phyloP scores from a whole-genome alignment of 1,284 basidiomycete species.

The Inonotus hispidus region DNA sequence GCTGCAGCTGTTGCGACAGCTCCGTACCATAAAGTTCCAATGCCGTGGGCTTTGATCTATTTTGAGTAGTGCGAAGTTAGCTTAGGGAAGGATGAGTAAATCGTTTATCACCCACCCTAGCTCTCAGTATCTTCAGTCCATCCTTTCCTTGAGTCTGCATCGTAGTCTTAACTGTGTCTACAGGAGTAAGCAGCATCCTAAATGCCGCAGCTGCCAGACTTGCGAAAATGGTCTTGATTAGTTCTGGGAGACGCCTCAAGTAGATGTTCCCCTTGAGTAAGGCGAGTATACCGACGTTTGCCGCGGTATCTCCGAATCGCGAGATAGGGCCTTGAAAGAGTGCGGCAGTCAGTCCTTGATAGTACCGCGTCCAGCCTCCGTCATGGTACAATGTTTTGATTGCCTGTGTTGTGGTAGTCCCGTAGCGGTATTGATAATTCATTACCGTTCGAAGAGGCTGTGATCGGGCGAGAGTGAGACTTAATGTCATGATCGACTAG shows the following conservation, averaged over 20 bases:
- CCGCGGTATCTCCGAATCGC: conserved; percentile 87
- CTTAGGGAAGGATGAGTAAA: neutral
- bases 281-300: conserved; percentile 76
- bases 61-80: neutral
- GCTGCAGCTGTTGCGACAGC: conserved; percentile 85
- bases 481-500: conserved; percentile 4
- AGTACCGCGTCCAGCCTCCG: conserved; percentile 78
- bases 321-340: conserved; percentile 74
- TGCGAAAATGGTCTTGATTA: conserved; percentile 68
- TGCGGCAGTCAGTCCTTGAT: conserved; percentile 77
- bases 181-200: conserved; percentile 79
- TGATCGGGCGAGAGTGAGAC: neutral
- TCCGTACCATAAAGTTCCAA: conserved; percentile 83
- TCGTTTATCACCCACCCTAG: conserved; percentile 44
- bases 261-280: conserved; percentile 66
- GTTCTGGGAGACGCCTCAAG: conserved; percentile 54
- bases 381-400: conserved; percentile 65
- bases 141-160: conserved; percentile 80
- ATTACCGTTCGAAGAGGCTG: conserved; percentile 79
- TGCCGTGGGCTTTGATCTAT: conserved; percentile 67
- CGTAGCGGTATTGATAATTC: conserved; percentile 89
- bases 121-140: conserved; percentile 59
- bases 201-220: conserved; percentile 69
- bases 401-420: conserved; percentile 64
- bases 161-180: conserved; percentile 90